Conservation (phyloP, 2,329 filamentous ascomycete genomes). For the Pseudofabraea citricarpa region DNA sequence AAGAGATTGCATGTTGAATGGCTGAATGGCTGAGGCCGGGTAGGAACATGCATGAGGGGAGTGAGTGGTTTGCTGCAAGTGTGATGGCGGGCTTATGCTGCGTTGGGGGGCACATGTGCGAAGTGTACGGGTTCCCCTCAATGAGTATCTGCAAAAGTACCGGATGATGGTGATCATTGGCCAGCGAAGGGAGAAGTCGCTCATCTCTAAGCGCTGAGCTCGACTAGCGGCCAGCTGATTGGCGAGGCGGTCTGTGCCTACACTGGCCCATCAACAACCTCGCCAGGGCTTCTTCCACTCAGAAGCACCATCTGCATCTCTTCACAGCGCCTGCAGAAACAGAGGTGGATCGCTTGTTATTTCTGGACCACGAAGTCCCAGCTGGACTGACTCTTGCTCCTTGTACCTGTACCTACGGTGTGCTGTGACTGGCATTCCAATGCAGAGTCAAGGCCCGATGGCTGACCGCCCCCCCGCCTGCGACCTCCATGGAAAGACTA, state of each 20-base stretch:
- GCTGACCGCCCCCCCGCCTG: too few species aligned
- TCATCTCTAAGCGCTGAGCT: slow-evolving; percentile 1
- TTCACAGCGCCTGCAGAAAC: slow-evolving; percentile 1
- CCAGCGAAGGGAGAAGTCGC: not conserved
- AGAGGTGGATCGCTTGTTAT: not conserved
- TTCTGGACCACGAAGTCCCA: too few species aligned
- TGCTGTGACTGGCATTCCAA: too few species aligned
- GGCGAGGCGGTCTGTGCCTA: not conserved
- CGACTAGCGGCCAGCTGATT: not conserved
- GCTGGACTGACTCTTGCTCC: too few species aligned
- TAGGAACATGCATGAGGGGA: slow-evolving; percentile 1
- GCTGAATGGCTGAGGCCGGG: not conserved
- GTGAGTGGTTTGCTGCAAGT: not conserved
- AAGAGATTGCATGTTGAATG: not conserved
- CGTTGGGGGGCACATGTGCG: too few species aligned
- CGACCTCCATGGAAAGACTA: too few species aligned
- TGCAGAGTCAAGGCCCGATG: too few species aligned
- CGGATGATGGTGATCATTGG: not conserved
- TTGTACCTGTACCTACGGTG: too few species aligned
- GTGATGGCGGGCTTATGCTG: not conserved
- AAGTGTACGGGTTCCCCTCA: not conserved
- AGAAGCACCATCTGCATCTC: not conserved
- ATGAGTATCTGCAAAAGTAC: not conserved
- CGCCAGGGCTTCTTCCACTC: not conserved
- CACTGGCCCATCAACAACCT: not conserved